These are phyloP conservation scores for Neocallimastix lanati DNA, from an alignment of 192 early-diverging fungal genomes.

Conservation along the genomic window DNA sequence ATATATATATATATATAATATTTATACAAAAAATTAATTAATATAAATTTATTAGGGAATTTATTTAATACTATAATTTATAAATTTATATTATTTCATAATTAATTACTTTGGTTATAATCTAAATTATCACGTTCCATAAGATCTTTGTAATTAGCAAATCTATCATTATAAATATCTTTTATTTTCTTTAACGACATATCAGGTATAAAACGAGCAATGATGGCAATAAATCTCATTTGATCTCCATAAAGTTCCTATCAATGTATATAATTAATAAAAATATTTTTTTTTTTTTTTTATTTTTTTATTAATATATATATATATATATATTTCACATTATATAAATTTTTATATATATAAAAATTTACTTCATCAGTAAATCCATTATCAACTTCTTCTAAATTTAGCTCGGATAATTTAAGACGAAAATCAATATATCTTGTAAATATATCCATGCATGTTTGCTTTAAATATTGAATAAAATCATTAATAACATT, in stretches of 20 bases:
- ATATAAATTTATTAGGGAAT: too few species aligned
- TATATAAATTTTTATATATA: too few species aligned
- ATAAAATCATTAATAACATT: not conserved
- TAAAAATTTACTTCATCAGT: not conserved
- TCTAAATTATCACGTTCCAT: constrained; percentile 18
- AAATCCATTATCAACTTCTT: not conserved
- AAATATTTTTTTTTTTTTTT: too few species aligned
- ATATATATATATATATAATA: too few species aligned
- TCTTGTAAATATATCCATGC: not conserved
- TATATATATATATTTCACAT: too few species aligned
- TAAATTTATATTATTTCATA: too few species aligned
- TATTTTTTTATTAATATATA: too few species aligned
- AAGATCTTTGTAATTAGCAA: constrained; percentile 19
- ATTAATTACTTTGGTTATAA: constrained; percentile 5
- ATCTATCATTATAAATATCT: constrained; percentile 24
- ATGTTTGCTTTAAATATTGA: not conserved
- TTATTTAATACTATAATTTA: too few species aligned
- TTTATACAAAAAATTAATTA: too few species aligned
- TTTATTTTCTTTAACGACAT: constrained; percentile 26
- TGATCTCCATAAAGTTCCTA: constrained; percentile 58
- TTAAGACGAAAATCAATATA: not conserved
- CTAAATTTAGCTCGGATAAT: not conserved
- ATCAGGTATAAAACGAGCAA: constrained; percentile 37
- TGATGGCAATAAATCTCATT: constrained; percentile 33
- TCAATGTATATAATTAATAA: too few species aligned